These are phyloP conservation scores for Solanum stenotomum DNA, from an alignment of 257 asterid species.

Conservation along the genomic window DNA sequence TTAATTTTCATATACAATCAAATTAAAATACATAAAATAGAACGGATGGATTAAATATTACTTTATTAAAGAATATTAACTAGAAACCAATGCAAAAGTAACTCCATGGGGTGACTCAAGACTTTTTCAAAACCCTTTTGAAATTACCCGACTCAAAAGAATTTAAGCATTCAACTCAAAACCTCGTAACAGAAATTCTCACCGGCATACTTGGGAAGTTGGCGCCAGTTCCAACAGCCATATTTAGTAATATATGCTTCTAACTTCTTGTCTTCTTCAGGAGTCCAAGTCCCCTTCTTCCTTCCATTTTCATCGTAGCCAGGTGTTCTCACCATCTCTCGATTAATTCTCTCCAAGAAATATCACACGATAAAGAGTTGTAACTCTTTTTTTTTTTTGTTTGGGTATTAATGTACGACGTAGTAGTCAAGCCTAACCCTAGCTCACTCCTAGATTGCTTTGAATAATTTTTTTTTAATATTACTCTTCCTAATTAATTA, in stretches of 20 bases:
- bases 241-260: constrained; percentile 1
- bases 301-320: not conserved
- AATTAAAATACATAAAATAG: too few relatives aligned
- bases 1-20: too few relatives aligned
- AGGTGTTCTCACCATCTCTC: not conserved
- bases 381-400: not conserved
- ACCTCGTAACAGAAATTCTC: not conserved
- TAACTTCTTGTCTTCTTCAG: constrained; percentile 7
- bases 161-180: not conserved
- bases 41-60: too few relatives aligned
- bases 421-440: not conserved
- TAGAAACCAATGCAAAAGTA: too few relatives aligned
- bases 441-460: not conserved
- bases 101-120: not conserved
- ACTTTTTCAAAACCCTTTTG: not conserved
- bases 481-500: not conserved
- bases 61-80: too few relatives aligned
- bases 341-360: not conserved
- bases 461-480: not conserved
- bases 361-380: not conserved
- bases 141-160: not conserved
- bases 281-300: constrained; percentile 4
- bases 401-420: not conserved
- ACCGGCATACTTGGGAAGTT: constrained; percentile 10
- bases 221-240: constrained; percentile 9